phyloP scores from a whole-genome alignment of 176 grass and related monocot species.

The Tillandsia fasciculata region DNA sequence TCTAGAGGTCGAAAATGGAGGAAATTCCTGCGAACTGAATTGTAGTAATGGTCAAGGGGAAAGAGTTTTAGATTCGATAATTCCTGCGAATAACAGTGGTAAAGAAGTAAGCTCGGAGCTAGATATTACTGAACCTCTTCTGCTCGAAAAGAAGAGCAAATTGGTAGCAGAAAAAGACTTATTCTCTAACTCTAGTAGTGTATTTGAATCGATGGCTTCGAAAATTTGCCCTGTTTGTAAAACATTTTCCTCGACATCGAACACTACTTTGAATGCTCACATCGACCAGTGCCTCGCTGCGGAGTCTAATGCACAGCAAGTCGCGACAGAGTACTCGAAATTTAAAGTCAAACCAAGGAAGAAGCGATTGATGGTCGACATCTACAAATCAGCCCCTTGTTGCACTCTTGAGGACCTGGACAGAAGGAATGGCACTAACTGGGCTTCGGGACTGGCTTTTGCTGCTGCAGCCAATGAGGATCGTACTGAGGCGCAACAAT shows the following conservation, averaged over 20 bases:
- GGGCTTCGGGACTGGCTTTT: conserved; percentile 37
- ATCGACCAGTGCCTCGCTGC: conserved; percentile 83
- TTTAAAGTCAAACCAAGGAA: conserved; percentile 71
- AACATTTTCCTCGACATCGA: conserved; percentile 81
- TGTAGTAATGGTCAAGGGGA: conserved; percentile 20
- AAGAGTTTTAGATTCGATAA: conserved; percentile 14
- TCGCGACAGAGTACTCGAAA: conserved; percentile 37
- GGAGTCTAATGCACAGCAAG: conserved; percentile 44
- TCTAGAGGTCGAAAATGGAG: not conserved
- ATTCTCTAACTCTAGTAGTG: conserved; percentile 41
- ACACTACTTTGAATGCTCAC: conserved; percentile 95
- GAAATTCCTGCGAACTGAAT: conserved; percentile 15
- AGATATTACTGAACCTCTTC: conserved; percentile 18
- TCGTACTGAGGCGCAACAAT: conserved; percentile 29
- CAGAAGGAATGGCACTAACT: conserved; percentile 76
- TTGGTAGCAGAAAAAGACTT: conserved; percentile 52
- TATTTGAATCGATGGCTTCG: conserved; percentile 68
- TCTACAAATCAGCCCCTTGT: conserved; percentile 54
- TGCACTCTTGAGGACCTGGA: conserved; percentile 94
- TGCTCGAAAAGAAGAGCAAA: conserved; percentile 57
- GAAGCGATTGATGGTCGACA: conserved; percentile 74
- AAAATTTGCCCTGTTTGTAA: conserved; percentile 96
- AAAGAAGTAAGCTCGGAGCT: conserved; percentile 28
- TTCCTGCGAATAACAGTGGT: conserved; percentile 34
- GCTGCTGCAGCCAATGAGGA: conserved; percentile 20